These are phyloP conservation scores for Chlamydomonas sp. DNA, from an alignment of 139 green algal genomes.

Conservation along the genomic window DNA sequence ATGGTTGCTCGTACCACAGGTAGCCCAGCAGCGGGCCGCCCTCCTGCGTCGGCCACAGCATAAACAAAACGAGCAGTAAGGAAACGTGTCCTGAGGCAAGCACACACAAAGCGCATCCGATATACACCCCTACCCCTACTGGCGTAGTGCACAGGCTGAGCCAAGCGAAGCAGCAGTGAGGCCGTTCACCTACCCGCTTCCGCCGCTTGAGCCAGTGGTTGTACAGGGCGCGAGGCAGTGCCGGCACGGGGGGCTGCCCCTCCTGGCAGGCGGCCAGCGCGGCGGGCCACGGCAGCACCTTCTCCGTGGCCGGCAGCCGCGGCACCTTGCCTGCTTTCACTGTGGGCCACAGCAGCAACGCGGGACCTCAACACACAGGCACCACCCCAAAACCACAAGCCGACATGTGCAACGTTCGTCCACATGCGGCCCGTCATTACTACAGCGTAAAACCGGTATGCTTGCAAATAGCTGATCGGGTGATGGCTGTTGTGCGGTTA, in stretches of 20 bases:
- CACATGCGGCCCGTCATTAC: no score
- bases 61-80: background rate
- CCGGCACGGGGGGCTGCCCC: constrained; percentile 31
- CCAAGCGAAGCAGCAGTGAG: no score
- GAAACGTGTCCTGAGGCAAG: background rate
- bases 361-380: background rate
- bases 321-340: constrained; percentile 43
- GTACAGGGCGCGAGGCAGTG: constrained; percentile 37
- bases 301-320: constrained; percentile 39
- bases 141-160: no score
- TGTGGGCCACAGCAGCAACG: constrained; percentile 14
- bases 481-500: no score
- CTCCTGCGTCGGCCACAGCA: background rate
- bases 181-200: background rate
- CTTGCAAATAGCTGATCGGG: no score
- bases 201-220: constrained; percentile 54
- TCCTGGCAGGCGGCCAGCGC: constrained; percentile 22
- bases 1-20: constrained; percentile 55
- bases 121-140: no score
- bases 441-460: no score
- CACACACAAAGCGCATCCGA: background rate
- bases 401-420: background rate
- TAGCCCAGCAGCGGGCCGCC: constrained; percentile 39
- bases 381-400: constrained; percentile 25
- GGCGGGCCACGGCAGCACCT: constrained; percentile 36